These are phyloP conservation scores for Plasmodium yoelii DNA, from an alignment of 169 alveolate genomes.

Conservation along the genomic window DNA sequence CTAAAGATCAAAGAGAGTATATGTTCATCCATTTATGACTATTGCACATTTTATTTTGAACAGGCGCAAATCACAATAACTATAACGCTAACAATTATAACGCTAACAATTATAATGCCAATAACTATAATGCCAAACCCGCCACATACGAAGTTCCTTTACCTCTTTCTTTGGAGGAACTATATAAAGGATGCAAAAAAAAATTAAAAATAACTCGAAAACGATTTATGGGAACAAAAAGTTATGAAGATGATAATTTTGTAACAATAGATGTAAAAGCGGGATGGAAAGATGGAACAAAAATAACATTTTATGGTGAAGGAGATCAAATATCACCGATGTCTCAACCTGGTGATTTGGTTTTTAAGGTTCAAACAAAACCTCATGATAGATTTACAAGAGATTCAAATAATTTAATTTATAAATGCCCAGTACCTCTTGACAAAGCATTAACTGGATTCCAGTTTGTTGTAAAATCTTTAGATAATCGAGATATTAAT, in stretches of 20 bases:
- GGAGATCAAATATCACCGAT: slow-evolving; percentile 90
- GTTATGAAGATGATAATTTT: slow-evolving; percentile 87
- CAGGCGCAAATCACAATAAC: slow-evolving; percentile 51
- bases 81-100: not conserved
- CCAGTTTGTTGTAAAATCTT: slow-evolving; percentile 87
- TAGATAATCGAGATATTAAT: slow-evolving; percentile 88
- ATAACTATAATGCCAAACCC: slow-evolving; percentile 53
- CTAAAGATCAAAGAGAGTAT: too few species aligned
- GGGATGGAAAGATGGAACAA: slow-evolving; percentile 92
- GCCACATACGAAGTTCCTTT: slow-evolving; percentile 87
- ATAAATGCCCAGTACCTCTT: slow-evolving; percentile 89
- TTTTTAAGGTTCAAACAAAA: slow-evolving; percentile 86
- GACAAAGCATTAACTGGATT: slow-evolving; percentile 90
- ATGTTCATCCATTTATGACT: too few species aligned
- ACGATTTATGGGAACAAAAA: slow-evolving; percentile 83
- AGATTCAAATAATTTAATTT: slow-evolving; percentile 86
- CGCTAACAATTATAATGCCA: slow-evolving; percentile 28
- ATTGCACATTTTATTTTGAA: slow-evolving; percentile 3
- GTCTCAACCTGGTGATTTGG: slow-evolving; percentile 89
- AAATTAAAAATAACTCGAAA: slow-evolving; percentile 89
- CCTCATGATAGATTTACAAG: slow-evolving; percentile 85
- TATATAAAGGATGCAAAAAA: slow-evolving; percentile 85
- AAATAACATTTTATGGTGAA: slow-evolving; percentile 88
- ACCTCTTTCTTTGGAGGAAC: slow-evolving; percentile 87
- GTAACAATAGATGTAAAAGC: slow-evolving; percentile 90